A percentile compares a stretch with the other conserved stretches of the same genome.
phyloP scores from a whole-genome alignment of 768 basidiomycete species.

The Amanita molliuscula region DNA sequence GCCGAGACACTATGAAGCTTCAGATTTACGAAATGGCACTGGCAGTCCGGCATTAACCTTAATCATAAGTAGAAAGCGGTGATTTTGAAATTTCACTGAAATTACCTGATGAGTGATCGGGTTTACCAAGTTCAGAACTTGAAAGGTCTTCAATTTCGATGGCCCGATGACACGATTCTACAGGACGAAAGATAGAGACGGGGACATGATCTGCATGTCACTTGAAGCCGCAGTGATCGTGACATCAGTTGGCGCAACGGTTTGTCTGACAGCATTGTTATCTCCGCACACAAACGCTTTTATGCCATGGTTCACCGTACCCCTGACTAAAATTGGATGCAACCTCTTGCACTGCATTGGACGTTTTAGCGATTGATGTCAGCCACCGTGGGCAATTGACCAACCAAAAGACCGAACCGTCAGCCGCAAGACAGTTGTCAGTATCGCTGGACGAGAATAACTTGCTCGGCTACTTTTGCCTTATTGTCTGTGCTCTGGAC shows the following conservation, averaged over 20 bases:
- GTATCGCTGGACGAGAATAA: not conserved
- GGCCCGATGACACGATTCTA: not conserved
- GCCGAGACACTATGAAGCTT: conserved; percentile 2
- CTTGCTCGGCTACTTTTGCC: not conserved
- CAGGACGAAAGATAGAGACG: not conserved
- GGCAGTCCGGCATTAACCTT: not conserved
- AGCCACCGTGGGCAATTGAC: not conserved
- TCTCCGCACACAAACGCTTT: no score
- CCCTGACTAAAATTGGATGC: not conserved
- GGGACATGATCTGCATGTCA: no score
- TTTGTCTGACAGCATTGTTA: no score
- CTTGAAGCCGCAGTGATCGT: no score
- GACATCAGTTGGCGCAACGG: no score
- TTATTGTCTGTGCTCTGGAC: conserved; percentile 1
- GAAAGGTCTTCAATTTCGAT: not conserved
- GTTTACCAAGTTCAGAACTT: not conserved
- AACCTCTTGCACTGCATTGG: not conserved
- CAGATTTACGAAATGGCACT: conserved; percentile 1
- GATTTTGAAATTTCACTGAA: not conserved
- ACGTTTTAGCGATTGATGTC: not conserved
- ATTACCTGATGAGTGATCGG: not conserved
- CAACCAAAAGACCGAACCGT: not conserved
- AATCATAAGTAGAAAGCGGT: not conserved
- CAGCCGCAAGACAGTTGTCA: not conserved
- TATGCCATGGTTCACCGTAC: not conserved